Base-by-base conservation (phyloP, 2,329 filamentous ascomycete species). In the Ascocoryne sarcoides region DNA sequence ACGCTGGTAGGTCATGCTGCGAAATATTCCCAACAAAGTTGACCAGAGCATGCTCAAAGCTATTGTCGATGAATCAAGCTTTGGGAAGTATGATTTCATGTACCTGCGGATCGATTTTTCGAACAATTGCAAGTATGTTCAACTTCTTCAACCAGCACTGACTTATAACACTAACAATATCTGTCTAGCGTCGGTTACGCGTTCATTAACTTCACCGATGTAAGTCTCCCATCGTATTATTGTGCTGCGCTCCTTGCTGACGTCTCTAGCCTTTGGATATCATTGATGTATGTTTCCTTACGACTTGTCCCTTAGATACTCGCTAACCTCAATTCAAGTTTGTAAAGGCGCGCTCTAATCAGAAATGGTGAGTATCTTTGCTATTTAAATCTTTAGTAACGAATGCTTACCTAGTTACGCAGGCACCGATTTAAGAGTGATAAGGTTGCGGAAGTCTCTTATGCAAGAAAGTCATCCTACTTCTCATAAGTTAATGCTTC, bases 21-120 rank as follows among this genome's bases (percentile, higher is more conserved):
- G 90, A 29, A 95, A 96, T 60, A 90, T 95, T 33, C 90, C 90
- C 1, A 95, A 95, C 65, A 87, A 89, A 54, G 80, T 95, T 41
- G 77, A 87, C 53, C 78, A 87, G 61, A 67, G 71, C 0, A 80
- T 84, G 66, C 65, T 95, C 12, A 93, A 93, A 67, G 64, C 69
- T 1, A 80, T 93, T 41, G 70, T 96, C 10, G 85, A 95, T 55
- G 71, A 82, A 47, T 83, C 79, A 12, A 86, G 80, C 60, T 77
- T 73, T 63, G 88, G 87, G 20, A 81, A 82, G 47, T 96, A 93
- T 60, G 89, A 96, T 58, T 96, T 96, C 62, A 79, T 94, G 70
- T 98, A 98, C 60, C 66, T 96, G 38, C 81, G 92, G 29, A 96
- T 96, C 53, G 84, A 89, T 59, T 89, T 89, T 52, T 78, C 77